Evolutionary conservation across 306 rosid species (phyloP), one percentile per base, ranked within the genome.

Genomic region (Senna tora): DNA sequence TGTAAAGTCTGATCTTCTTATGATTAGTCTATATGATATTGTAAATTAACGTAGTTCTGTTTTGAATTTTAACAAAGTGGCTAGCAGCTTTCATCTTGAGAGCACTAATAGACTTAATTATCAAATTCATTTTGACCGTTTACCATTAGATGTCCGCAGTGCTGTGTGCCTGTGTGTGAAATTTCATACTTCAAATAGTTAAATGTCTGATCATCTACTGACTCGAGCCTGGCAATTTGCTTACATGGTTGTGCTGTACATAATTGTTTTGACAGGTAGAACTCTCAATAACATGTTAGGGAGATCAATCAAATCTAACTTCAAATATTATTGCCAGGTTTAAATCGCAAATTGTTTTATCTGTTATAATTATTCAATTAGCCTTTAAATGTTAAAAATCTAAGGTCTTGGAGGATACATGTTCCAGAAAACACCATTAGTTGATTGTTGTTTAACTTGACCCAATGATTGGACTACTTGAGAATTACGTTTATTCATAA

Each of bases 21-120:
- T 61, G 56, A 39, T 47, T 65, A 60, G 38, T 75, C 41, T 46
- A 16, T 16, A 0, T 28, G 55, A 54, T 8, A 49, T 9, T 75
- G 71, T 83, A 83, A 69, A 75, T 75, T 22, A 25, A 45, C 32
- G 50, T 62, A 25, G 28, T 59, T 70, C 73, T 74, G 19, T 78
- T 58, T 49, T 67, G 52, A 57, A 56, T 69, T 12, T 74, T 73
- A 62, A 73, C 65, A 25, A 1, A 38, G 42, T 65, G 41, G 45
- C 10, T 74, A 57, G 30, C 32, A 38, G n/a, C 49, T 61, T 61
- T 61, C 67, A 14, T 36, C 32, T 61, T 61, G 32, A 38, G 30
- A 59, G 46, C 13, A 50, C 25, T 17, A 16, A 17, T 21, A 9
- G 39, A 59, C 45, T 59, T 21, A 34, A 34, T 16, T 41, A 30